Percentiles rank a stretch among this genome's conserved stretches.
Conservation (phyloP, 129 eudicot species). For the Lactuca sativa region DNA sequence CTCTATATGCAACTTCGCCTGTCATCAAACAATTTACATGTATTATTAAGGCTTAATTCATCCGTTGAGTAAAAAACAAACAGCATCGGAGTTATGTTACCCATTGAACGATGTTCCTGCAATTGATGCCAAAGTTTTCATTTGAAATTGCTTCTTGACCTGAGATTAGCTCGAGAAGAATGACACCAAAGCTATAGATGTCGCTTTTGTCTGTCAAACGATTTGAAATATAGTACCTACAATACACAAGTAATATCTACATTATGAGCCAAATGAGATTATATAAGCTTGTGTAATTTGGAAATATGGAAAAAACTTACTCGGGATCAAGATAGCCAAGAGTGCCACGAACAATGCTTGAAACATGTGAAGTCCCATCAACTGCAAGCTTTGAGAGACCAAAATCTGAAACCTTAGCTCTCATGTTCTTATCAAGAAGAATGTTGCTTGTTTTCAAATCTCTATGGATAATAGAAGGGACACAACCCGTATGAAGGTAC, state of each 20-base stretch:
- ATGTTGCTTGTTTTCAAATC: slow-evolving; percentile 96
- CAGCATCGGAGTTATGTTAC: slow-evolving; percentile 40
- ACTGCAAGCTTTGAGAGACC: slow-evolving; percentile 97
- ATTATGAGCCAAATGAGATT: not conserved
- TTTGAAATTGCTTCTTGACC: slow-evolving; percentile 98
- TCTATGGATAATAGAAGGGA: slow-evolving; percentile 92
- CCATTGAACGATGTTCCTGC: slow-evolving; percentile 97
- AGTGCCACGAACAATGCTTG: slow-evolving; percentile 98
- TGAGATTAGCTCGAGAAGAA: slow-evolving; percentile 91
- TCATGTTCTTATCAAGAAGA: slow-evolving; percentile 90
- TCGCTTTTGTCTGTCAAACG: slow-evolving; percentile 94
- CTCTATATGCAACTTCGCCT: slow-evolving; percentile 94
- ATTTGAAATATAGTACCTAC: slow-evolving; percentile 94
- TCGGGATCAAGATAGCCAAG: slow-evolving; percentile 98
- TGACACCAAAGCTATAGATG: slow-evolving; percentile 93
- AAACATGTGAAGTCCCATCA: slow-evolving; percentile 94
- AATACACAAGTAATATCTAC: slow-evolving; percentile 17
- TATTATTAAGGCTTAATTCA: not conserved
- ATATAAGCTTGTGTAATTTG: not conserved
- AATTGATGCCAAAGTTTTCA: slow-evolving; percentile 79
- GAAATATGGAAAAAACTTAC: slow-evolving; percentile 39
- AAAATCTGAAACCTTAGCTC: slow-evolving; percentile 98
- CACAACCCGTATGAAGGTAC: slow-evolving; percentile 98
- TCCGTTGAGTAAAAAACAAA: not conserved
- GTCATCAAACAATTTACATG: slow-evolving; percentile 17